Base-by-base conservation (phyloP, 2,329 filamentous ascomycete genomes). In the Cladosporium halotolerans region DNA sequence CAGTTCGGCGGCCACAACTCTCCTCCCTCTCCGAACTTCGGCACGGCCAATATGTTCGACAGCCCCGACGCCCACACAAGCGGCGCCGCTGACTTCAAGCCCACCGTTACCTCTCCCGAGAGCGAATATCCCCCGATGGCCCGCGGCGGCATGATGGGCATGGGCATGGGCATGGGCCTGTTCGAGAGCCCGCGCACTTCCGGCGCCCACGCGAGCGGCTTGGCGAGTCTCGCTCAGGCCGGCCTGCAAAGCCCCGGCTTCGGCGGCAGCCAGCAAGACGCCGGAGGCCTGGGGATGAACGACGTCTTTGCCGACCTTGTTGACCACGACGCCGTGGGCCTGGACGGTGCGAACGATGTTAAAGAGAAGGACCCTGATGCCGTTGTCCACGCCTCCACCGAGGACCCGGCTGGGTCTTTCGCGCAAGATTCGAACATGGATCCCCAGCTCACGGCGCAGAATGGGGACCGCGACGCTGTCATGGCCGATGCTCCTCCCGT, bases 281-380 rank as follows among this genome's bases (percentile, higher is more conserved):
- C 58, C 19, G 59, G 58, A 9, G 62, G 59, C 18, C 60, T 62
- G 45, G 63, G 67, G 49, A 66, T 68, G 36, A 65, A 60, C 33
- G 51, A 53, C 28, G 65, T 68, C 38, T 70, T 70, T 56, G 65
- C 63, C 8, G 68, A 70, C 39, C 60, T 70, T 41, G 66, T 70
- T 41, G 62, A 65, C 38, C 60, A 65, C 13, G 62, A 66, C 16
- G 58, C 61, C 13, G 44, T 54, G 9, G 60, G 57, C 28, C 55
- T 62, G 6, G 62, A 65, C 32, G 59, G 61, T 28, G 39, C 55
- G 5, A 54, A 55, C 28, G 63, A 63, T 14, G 51, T 36, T 11
- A 51, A 51, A 13, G 36, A 31, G 23, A 31, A 31, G 8, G 23
- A 28, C 1, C 6, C n/a, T 3, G 40, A 51, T 7, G 28, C 31